Conservation (phyloP, 176 grass and related monocot genomes). For the Lolium rigidum region DNA sequence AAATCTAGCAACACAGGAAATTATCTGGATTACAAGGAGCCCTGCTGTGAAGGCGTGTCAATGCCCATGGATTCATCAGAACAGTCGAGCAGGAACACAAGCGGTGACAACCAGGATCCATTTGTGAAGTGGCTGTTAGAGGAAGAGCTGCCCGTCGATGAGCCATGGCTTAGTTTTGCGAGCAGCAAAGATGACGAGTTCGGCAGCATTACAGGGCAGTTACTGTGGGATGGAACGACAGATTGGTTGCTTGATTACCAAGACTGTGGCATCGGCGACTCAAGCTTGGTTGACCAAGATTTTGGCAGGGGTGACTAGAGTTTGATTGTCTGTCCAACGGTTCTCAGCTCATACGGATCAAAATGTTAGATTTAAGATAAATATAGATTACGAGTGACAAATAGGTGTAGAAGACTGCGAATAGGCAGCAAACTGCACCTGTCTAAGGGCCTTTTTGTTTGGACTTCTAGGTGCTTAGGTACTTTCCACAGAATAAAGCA, state of each 20-base stretch:
- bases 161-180: constrained; percentile 53
- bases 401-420: neutral
- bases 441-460: neutral
- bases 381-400: neutral
- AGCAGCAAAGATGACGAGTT: constrained; percentile 21
- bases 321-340: neutral
- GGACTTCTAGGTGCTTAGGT: too few relatives aligned
- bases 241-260: constrained; percentile 92
- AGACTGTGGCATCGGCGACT: constrained; percentile 44
- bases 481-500: too few relatives aligned
- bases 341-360: constrained; percentile 35
- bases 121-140: constrained; percentile 56
- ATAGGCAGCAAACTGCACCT: neutral
- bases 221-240: constrained; percentile 40
- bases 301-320: neutral
- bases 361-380: constrained; percentile 15
- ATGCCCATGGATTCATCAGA: constrained; percentile 25
- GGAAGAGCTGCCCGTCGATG: constrained; percentile 50
- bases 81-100: constrained; percentile 28
- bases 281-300: constrained; percentile 11
- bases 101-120: constrained; percentile 5
- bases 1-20: constrained; percentile 34
- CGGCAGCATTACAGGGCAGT: neutral
- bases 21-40: constrained; percentile 5
- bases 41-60: neutral